Percentiles rank a stretch among this genome's conserved stretches.
Conservation (phyloP, 1,284 basidiomycete species). For the Phylloboletellus chloephorus region DNA sequence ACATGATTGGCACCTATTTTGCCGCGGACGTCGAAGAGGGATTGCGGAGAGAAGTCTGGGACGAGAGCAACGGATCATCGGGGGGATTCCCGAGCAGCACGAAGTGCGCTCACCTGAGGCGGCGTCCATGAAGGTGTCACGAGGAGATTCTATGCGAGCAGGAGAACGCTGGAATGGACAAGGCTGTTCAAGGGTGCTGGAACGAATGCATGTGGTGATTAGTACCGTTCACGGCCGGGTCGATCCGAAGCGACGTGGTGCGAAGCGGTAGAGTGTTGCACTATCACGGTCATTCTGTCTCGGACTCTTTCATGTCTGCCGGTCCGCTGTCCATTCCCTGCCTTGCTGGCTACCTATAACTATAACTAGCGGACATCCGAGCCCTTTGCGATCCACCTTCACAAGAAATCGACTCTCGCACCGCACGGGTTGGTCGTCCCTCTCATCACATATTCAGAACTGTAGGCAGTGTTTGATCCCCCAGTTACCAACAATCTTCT, state of each 20-base stretch:
- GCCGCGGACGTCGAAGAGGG: constrained; percentile 69
- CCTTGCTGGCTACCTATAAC: constrained; percentile 14
- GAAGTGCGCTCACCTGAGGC: constrained; percentile 9
- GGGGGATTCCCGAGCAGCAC: too few species aligned
- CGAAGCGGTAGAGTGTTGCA: too few species aligned
- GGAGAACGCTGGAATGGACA: too few species aligned
- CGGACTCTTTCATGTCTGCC: too few species aligned
- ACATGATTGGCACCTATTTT: constrained; percentile 52
- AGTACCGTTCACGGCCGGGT: too few species aligned
- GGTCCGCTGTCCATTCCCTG: constrained; percentile 11
- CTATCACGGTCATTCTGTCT: too few species aligned
- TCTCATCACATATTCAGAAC: constrained; percentile 14
- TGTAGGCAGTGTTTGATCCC: constrained; percentile 12
- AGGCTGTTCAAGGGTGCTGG: too few species aligned
- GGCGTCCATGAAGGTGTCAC: constrained; percentile 14
- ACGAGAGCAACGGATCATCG: neutral
- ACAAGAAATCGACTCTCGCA: constrained; percentile 14
- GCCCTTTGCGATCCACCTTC: constrained; percentile 18
- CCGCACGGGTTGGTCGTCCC: constrained; percentile 17
- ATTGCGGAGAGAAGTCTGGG: constrained; percentile 52
- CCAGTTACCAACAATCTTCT: constrained; percentile 3
- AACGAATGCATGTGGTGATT: too few species aligned
- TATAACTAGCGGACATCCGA: too few species aligned
- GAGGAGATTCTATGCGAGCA: too few species aligned
- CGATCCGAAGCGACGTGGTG: too few species aligned